A percentile compares a stretch with the other conserved stretches of the same genome.
These are phyloP conservation scores for Verticillium longisporum DNA, from an alignment of 2,329 filamentous ascomycete genomes.

Conservation along the genomic window DNA sequence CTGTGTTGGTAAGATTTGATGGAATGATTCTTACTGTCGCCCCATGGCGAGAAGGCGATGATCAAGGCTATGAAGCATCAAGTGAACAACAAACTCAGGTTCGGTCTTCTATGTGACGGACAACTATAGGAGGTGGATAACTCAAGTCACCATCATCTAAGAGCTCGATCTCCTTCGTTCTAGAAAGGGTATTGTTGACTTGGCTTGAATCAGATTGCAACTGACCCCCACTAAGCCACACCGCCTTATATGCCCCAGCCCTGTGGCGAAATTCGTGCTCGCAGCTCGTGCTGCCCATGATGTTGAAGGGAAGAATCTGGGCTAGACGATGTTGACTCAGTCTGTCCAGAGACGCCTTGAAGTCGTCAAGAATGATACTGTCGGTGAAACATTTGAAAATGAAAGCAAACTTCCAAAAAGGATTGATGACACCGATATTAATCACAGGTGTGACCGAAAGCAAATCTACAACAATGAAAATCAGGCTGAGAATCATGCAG, in stretches of 20 bases:
- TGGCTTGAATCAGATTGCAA: background rate
- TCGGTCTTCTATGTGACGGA: conserved; percentile 22
- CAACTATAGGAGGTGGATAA: background rate
- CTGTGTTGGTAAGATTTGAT: too few relatives aligned
- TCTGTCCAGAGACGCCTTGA: conserved; percentile 50
- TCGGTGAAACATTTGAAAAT: conserved; percentile 62
- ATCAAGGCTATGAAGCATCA: too few relatives aligned
- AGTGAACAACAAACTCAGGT: too few relatives aligned
- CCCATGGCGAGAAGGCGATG: too few relatives aligned
- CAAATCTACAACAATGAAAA: conserved; percentile 56
- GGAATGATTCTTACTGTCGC: too few relatives aligned
- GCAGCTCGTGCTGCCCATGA: conserved; percentile 8
- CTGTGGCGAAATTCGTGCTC: conserved; percentile 18
- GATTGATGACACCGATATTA: conserved; percentile 42
- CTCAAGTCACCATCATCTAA: conserved; percentile 22
- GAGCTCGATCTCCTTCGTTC: background rate
- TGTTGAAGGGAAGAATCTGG: conserved; percentile 5
- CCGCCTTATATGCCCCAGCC: conserved; percentile 17
- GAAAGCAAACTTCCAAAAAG: conserved; percentile 56
- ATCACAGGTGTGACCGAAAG: conserved; percentile 49
- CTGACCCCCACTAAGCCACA: background rate
- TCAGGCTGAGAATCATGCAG: conserved; percentile 53
- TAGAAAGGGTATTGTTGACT: background rate
- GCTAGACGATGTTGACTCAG: conserved; percentile 7
- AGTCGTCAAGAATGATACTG: conserved; percentile 60